Base-by-base conservation (phyloP, 495 filamentous ascomycete genomes). In the Penicillium odoratum region DNA sequence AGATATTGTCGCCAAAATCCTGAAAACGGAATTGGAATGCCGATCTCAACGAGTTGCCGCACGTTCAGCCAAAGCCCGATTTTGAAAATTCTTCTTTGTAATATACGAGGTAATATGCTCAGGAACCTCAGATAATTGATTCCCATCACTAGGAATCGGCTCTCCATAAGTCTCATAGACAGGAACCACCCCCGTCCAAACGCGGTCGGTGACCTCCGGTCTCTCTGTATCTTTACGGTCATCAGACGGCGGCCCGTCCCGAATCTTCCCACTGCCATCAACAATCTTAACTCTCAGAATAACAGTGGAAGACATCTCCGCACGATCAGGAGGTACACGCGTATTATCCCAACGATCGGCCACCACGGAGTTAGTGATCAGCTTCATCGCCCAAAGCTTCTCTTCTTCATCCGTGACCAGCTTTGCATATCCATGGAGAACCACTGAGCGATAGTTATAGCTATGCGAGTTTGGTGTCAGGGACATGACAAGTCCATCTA, bases 381-480 rank as follows among this genome's bases (percentile, higher is more conserved):
- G 72, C 58, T 88, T 73, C 87, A 97, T 89, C 1, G 92, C 93
- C 76, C 82, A 96, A 7, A 89, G 69, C 67, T 93, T 92, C 69
- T 96, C 92, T 4, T 78, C 83, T 3, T 71, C 66, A 56, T 86
- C 82, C 11, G 79, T 81, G 18, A 97, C 90, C 8, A 88, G 65
- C 1, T 63, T 72, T 13, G 89, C 93, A 65, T 85, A 82, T 5
- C 93, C 92, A 66, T 92, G 90, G 21, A 95, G 78, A 15, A 90
- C 73, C 8, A 89, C 92, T 38, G 86, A 90, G 65, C 91, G 91
- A 75, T 94, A 97, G 76, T 96, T 96, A 77, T 89, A 93, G 69
- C 82, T 89, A 76, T 96, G 90, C 16, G 79, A 77, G 73, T 88
- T 87, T 31, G 93, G 91, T 0, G 90, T 88, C 69, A 93, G 80